Evolutionary conservation across 176 grass and related monocot species (phyloP), one percentile per base, ranked within the genome.

Genomic region (Carex cristatella): DNA sequence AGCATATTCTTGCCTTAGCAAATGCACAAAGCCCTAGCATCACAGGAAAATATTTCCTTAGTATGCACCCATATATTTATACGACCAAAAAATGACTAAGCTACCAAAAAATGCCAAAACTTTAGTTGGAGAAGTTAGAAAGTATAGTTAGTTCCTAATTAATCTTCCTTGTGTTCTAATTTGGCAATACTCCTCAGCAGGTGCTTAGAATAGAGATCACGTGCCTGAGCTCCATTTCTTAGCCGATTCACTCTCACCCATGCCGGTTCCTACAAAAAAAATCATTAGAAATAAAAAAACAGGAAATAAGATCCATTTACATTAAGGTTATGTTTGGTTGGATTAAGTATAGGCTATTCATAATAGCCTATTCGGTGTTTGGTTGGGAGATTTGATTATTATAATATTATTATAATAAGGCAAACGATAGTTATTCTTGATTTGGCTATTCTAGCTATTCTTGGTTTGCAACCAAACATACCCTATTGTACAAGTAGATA

Each of bases 171-270:
- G 19, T 30, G 61, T 3, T 97, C 88, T 46, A 92, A 35, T 81
- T 88, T 91, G 59, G 91, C 85, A 56, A 97, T 94, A 31, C 91
- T 94, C 79, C 82, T 90, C 81, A 97, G 75, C 30, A 97, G 84
- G 80, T 92, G 88, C 78, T 90, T 94, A 59, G 94, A 99, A 85
- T 86, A 99, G 62, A 94, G 88, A 32, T 85, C 92, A 67, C 91
- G 90, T 51, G 91, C 96, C 84, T 99, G 91, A 83, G 88, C 88
- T 86, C 91, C 90, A 70, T 92, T 94, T 55, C 91, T 72, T 13
- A 94, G 87, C 28, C 93, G 86, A 87, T 92, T 93, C 81, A 88
- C 89, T 87, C 84, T 94, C 85, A 98, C 93, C 93, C 95, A 98
- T 60, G 95, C 95, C 48, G 95, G 95, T 64, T 94, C 95, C 93